phyloP scores from a whole-genome alignment of 2,329 filamentous ascomycete species.

The Aspergillus phoenicis region DNA sequence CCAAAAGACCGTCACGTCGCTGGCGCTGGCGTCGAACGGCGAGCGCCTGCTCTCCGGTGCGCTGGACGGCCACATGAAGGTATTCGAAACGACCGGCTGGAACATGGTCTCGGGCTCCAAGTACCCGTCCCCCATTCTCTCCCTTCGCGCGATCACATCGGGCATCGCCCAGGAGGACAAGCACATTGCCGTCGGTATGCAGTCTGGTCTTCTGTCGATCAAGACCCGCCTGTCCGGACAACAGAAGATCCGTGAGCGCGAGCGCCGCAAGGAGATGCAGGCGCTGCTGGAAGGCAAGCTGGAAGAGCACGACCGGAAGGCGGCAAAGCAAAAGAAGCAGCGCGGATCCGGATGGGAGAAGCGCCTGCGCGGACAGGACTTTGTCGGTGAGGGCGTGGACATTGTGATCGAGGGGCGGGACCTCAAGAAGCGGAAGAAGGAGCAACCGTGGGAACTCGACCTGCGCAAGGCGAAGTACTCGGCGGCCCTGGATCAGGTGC shows the following conservation, averaged over 20 bases:
- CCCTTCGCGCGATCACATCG: conserved; percentile 72
- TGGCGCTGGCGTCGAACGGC: conserved; percentile 79
- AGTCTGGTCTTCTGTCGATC: conserved; percentile 87
- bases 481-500: conserved; percentile 75
- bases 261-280: conserved; percentile 82
- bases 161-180: conserved; percentile 76
- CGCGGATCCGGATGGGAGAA: conserved; percentile 63
- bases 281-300: conserved; percentile 76
- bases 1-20: conserved; percentile 93
- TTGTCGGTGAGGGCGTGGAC: conserved; percentile 80
- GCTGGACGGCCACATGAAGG: conserved; percentile 93
- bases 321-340: conserved; percentile 69
- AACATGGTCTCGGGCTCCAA: conserved; percentile 95
- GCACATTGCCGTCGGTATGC: conserved; percentile 92
- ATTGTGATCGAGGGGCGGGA: conserved; percentile 78
- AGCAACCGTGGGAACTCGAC: conserved; percentile 77
- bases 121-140: conserved; percentile 88
- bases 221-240: conserved; percentile 83
- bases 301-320: conserved; percentile 73
- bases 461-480: conserved; percentile 77
- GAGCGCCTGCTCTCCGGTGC: conserved; percentile 82
- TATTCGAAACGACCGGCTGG: conserved; percentile 93
- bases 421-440: conserved; percentile 63
- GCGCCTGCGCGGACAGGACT: conserved; percentile 70
- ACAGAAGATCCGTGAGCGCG: conserved; percentile 73